Conservation (phyloP, 768 basidiomycete species). For the Lentinula boryana region DNA sequence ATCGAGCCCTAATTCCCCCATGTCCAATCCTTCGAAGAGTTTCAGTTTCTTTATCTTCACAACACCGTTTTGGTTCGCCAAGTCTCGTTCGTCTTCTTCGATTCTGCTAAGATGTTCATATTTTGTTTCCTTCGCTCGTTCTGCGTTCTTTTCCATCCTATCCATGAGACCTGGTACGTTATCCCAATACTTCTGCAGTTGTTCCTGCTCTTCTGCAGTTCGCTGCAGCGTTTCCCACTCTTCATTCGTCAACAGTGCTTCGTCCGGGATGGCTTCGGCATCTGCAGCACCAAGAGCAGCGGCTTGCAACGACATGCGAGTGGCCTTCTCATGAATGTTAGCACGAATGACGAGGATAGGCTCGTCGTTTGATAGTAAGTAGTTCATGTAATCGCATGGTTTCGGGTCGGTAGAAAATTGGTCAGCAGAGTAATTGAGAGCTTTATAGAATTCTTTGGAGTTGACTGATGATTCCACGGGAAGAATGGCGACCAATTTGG, state of each 20-base stretch:
- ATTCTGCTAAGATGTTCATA: not conserved
- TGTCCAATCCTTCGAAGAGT: not conserved
- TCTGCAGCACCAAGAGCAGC: not conserved
- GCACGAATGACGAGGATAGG: not conserved
- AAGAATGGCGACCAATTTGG: not conserved
- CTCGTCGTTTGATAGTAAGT: not conserved
- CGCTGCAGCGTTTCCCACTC: not conserved
- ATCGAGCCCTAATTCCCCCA: not conserved
- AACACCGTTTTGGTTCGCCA: not conserved
- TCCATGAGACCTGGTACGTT: not conserved
- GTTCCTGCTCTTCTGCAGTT: not conserved
- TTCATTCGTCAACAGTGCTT: not conserved
- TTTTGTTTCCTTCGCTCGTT: not conserved
- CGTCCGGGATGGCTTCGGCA: not conserved
- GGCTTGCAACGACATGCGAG: not conserved
- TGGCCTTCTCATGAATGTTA: not conserved
- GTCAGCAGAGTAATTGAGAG: not conserved
- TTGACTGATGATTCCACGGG: not conserved
- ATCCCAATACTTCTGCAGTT: not conserved
- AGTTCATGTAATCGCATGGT: slow-evolving; percentile 2
- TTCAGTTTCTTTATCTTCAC: not conserved
- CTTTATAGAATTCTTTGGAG: not conserved
- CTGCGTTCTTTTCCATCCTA: not conserved
- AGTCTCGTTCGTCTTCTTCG: not conserved
- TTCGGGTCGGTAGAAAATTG: not conserved